Conservation (phyloP, 2,329 filamentous ascomycete species). For the Botrytis galanthina region DNA sequence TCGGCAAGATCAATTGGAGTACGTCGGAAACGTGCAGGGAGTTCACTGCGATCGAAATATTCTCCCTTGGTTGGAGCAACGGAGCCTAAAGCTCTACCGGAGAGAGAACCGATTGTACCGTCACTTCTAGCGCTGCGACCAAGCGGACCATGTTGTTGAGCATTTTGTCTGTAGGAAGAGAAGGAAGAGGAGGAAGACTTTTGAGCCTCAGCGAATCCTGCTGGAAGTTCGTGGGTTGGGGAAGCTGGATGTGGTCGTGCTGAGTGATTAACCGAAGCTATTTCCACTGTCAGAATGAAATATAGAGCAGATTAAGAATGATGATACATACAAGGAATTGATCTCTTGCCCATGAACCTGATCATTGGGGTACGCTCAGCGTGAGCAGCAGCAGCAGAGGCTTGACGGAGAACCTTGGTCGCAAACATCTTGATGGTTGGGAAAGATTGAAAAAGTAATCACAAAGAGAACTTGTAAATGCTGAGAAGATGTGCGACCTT, state of each 20-base stretch:
- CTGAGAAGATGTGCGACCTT: slow-evolving; percentile 10
- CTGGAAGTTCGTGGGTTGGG: slow-evolving; percentile 51
- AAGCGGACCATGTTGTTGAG: slow-evolving; percentile 59
- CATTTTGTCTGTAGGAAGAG: slow-evolving; percentile 57
- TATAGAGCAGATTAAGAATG: not conserved
- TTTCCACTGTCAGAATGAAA: slow-evolving; percentile 22
- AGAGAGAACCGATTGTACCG: slow-evolving; percentile 33
- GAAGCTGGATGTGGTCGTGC: slow-evolving; percentile 57
- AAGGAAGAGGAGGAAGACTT: slow-evolving; percentile 46
- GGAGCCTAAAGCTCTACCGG: slow-evolving; percentile 68
- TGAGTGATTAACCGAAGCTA: slow-evolving; percentile 56
- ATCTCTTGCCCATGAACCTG: slow-evolving; percentile 44
- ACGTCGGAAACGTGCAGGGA: slow-evolving; percentile 80
- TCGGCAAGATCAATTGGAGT: slow-evolving; percentile 72
- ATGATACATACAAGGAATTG: slow-evolving; percentile 40
- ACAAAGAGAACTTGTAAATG: not conserved
- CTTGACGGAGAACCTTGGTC: slow-evolving; percentile 40
- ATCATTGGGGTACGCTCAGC: slow-evolving; percentile 43
- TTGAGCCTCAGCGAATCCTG: slow-evolving; percentile 50
- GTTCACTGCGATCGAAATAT: slow-evolving; percentile 85
- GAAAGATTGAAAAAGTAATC: slow-evolving; percentile 10
- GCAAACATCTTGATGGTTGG: slow-evolving; percentile 39
- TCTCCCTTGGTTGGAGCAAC: slow-evolving; percentile 69
- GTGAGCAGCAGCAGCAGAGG: slow-evolving; percentile 35
- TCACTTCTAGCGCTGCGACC: slow-evolving; percentile 33